phyloP scores from a whole-genome alignment of 2,329 filamentous ascomycete genomes.

The Hypoxylon sp. region DNA sequence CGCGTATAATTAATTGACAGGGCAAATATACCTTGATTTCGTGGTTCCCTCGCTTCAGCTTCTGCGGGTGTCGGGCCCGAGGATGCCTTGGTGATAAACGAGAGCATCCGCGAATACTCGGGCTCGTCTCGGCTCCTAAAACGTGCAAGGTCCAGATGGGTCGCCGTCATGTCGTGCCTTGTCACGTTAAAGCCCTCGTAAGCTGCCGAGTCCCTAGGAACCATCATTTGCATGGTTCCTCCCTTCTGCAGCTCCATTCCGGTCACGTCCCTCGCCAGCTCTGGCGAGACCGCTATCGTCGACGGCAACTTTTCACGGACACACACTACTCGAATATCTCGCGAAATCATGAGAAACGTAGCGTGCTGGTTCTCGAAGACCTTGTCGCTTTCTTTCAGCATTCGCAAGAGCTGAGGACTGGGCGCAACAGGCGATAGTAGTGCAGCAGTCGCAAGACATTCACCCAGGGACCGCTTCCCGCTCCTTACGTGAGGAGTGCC shows the following conservation, averaged over 20 bases:
- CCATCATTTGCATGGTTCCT: constrained; percentile 46
- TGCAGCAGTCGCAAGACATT: constrained; percentile 47
- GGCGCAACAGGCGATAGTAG: constrained; percentile 46
- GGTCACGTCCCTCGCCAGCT: constrained; percentile 41
- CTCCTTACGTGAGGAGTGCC: constrained; percentile 48
- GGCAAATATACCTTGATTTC: constrained; percentile 48
- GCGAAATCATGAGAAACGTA: constrained; percentile 48
- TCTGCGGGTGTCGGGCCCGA: constrained; percentile 45
- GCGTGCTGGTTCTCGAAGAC: constrained; percentile 48
- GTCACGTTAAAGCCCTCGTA: constrained; percentile 49
- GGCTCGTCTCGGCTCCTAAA: constrained; percentile 46
- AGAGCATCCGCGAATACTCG: constrained; percentile 44
- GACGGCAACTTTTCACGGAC: constrained; percentile 47
- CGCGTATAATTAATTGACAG: background rate
- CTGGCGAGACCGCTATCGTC: constrained; percentile 41
- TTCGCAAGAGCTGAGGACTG: constrained; percentile 41
- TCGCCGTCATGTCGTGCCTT: constrained; percentile 45
- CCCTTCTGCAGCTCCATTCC: constrained; percentile 45
- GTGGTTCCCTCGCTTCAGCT: constrained; percentile 46
- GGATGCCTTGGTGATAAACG: constrained; percentile 46
- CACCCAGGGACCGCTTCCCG: constrained; percentile 47
- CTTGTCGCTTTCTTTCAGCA: constrained; percentile 43
- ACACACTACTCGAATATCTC: constrained; percentile 50
- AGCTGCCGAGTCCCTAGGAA: constrained; percentile 44
- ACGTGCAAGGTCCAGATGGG: constrained; percentile 45